phyloP scores from a whole-genome alignment of 257 asterid species.

The Fraxinus excelsior region DNA sequence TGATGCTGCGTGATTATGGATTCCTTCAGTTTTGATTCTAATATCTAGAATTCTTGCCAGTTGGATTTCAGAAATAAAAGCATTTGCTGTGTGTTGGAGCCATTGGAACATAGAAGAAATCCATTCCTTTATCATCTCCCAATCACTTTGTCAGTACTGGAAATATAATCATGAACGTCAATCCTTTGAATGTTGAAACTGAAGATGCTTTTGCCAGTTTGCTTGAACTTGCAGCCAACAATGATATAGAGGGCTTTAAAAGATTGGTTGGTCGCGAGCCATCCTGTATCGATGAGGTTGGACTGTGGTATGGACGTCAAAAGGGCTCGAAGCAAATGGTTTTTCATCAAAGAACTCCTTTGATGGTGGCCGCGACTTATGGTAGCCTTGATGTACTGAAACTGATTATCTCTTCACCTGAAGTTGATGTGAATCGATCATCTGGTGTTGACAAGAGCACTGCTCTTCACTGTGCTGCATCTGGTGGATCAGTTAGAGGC shows the following conservation, averaged over 20 bases:
- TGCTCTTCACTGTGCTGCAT: constrained; percentile 83
- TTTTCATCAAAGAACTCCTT: constrained; percentile 71
- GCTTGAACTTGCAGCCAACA: constrained; percentile 81
- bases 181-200: constrained; percentile 48
- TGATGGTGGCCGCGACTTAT: constrained; percentile 83
- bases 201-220: constrained; percentile 56
- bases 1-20: background rate
- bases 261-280: constrained; percentile 41
- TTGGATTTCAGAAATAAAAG: constrained; percentile 35
- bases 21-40: constrained; percentile 25
- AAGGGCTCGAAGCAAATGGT: constrained; percentile 77
- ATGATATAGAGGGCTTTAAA: constrained; percentile 57
- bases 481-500: constrained; percentile 62
- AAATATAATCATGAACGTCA: constrained; percentile 38
- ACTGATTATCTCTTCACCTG: constrained; percentile 55
- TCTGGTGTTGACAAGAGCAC: constrained; percentile 63
- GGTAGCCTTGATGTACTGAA: constrained; percentile 71
- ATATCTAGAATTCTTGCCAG: constrained; percentile 27
- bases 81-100: constrained; percentile 27
- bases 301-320: constrained; percentile 76
- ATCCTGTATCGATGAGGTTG: constrained; percentile 54
- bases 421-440: constrained; percentile 64
- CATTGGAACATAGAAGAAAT: constrained; percentile 20
- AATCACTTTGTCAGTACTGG: constrained; percentile 6
- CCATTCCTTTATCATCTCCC: constrained; percentile 19